A percentile compares a stretch with the other conserved stretches of the same genome.
These are phyloP conservation scores for Sugiyamaella boreocaroliniensis DNA, from an alignment of 805 yeast species.

Conservation along the genomic window DNA sequence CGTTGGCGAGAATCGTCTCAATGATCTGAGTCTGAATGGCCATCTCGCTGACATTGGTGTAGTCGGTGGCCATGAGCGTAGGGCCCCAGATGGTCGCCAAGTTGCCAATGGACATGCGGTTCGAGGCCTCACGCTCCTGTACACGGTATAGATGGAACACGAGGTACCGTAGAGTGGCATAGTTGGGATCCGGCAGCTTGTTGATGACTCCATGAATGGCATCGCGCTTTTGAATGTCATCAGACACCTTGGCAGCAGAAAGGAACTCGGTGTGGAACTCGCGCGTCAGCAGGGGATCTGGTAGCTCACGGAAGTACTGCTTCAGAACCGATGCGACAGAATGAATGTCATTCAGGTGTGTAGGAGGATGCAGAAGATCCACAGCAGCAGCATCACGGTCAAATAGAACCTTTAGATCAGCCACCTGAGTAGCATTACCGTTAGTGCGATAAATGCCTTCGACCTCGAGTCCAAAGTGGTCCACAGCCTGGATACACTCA, in stretches of 20 bases:
- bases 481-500: conserved; percentile 81
- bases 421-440: conserved; percentile 70
- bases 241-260: conserved; percentile 62
- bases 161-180: conserved; percentile 80
- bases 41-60: conserved; percentile 62
- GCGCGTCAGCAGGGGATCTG: conserved; percentile 74
- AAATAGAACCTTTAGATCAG: conserved; percentile 62
- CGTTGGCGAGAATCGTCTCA: conserved; percentile 77
- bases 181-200: conserved; percentile 89
- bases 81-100: conserved; percentile 96
- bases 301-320: conserved; percentile 73
- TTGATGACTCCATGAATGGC: conserved; percentile 78
- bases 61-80: conserved; percentile 63
- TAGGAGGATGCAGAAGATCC: conserved; percentile 47
- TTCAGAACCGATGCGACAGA: conserved; percentile 84
- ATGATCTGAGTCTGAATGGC: conserved; percentile 69
- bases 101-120: conserved; percentile 77
- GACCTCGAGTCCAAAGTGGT: conserved; percentile 70
- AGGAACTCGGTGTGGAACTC: conserved; percentile 58
- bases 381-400: conserved; percentile 52
- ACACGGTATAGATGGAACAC: conserved; percentile 80
- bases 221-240: conserved; percentile 58
- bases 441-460: conserved; percentile 88
- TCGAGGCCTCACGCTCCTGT: conserved; percentile 50
- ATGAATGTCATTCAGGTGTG: conserved; percentile 71